phyloP scores from a whole-genome alignment of 1,284 basidiomycete species.

The Cutaneotrichosporon mucoides region DNA sequence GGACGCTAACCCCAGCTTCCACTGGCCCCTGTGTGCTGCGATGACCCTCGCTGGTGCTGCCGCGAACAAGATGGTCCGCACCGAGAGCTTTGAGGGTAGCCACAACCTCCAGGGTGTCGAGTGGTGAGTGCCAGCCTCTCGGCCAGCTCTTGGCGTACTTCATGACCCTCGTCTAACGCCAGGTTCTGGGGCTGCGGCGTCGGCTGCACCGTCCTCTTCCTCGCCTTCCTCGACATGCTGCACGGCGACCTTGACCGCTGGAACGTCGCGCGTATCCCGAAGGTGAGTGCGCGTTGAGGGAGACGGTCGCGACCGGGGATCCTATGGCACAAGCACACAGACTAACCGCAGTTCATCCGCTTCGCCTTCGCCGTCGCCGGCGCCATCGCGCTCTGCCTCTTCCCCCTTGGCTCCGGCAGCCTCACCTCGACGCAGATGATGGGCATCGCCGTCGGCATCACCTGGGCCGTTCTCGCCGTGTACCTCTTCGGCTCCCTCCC shows the following conservation, averaged over 20 bases:
- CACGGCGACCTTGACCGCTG: slow-evolving; percentile 34
- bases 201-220: slow-evolving; percentile 41
- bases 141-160: too few species aligned
- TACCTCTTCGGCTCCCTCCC: slow-evolving; percentile 25
- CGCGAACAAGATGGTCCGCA: slow-evolving; percentile 29
- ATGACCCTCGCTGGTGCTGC: slow-evolving; percentile 48
- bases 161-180: too few species aligned
- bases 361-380: slow-evolving; percentile 15
- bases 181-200: slow-evolving; percentile 44
- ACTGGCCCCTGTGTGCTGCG: slow-evolving; percentile 46
- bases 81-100: background rate
- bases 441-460: slow-evolving; percentile 24
- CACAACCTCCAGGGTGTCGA: background rate
- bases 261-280: slow-evolving; percentile 20
- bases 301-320: too few species aligned
- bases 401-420: slow-evolving; percentile 16
- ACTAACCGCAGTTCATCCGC: slow-evolving; percentile 10
- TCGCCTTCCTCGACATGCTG: slow-evolving; percentile 41
- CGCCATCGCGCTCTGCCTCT: slow-evolving; percentile 27
- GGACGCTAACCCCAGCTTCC: slow-evolving; percentile 26
- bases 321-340: too few species aligned
- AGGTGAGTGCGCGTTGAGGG: slow-evolving; percentile 21
- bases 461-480: slow-evolving; percentile 23
- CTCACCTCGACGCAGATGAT: slow-evolving; percentile 21
- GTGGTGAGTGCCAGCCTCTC: background rate